Evolutionary conservation across 148 eudicot genomes (phyloP).

Genomic region (Camellia japonica): DNA sequence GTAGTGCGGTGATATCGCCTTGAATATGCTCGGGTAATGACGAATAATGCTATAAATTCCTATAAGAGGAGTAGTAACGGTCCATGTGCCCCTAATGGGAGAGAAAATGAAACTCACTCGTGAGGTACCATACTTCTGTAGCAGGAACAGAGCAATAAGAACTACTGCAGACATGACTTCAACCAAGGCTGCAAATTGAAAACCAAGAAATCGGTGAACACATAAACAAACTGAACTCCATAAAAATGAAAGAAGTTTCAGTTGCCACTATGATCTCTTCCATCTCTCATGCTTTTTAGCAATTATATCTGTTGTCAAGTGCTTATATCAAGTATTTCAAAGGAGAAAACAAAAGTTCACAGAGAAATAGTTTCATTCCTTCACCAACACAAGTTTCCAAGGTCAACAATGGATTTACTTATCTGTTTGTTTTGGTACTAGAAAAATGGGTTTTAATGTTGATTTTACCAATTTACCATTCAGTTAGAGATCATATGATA

Average conservation of each 20-base stretch:
- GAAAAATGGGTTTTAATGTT: too few species aligned
- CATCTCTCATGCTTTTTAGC: neutral
- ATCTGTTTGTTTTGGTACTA: too few species aligned
- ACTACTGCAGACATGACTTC: slow-evolving; percentile 48
- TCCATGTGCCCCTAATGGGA: slow-evolving; percentile 65
- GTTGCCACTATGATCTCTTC: neutral
- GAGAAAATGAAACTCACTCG: slow-evolving; percentile 69
- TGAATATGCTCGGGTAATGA: slow-evolving; percentile 58
- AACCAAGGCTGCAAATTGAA: slow-evolving; percentile 39
- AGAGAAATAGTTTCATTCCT: neutral
- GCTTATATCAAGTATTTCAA: neutral
- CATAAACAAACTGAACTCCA: neutral
- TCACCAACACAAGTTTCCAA: too few species aligned
- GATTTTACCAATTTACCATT: neutral
- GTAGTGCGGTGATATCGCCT: slow-evolving; percentile 62
- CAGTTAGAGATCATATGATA: too few species aligned
- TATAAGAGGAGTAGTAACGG: slow-evolving; percentile 53
- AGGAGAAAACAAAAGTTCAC: neutral
- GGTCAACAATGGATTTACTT: too few species aligned
- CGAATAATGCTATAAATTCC: slow-evolving; percentile 54
- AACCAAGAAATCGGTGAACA: neutral
- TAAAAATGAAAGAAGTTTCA: neutral
- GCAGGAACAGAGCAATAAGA: slow-evolving; percentile 48
- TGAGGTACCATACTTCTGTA: slow-evolving; percentile 61
- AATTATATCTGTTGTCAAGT: neutral